A percentile compares a stretch with the other conserved stretches of the same genome.
Evolutionary conservation across 257 asterid species (phyloP).

Genomic region (Solanum clarkiae): DNA sequence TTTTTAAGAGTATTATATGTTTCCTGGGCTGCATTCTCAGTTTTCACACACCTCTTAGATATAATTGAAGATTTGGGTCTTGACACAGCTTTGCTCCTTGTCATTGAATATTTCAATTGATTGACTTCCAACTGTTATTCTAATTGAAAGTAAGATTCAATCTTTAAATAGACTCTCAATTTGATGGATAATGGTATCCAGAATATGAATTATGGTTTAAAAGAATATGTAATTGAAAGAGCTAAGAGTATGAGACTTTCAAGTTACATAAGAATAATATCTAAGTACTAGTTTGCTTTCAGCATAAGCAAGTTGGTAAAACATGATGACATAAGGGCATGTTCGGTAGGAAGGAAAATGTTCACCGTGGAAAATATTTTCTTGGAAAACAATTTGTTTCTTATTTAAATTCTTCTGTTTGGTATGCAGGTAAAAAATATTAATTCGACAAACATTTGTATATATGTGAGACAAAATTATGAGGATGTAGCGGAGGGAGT

Average conservation of each 20-base stretch:
- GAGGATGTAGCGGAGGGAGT: too few relatives aligned
- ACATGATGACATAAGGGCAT: not conserved
- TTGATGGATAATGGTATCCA: not conserved
- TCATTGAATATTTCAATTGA: not conserved
- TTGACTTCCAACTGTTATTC: not conserved
- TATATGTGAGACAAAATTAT: too few relatives aligned
- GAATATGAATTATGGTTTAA: not conserved
- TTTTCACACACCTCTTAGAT: not conserved
- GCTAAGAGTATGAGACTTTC: not conserved
- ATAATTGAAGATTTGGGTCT: not conserved
- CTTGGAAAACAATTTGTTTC: too few relatives aligned
- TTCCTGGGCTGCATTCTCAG: not conserved
- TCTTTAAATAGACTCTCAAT: not conserved
- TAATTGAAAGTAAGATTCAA: not conserved
- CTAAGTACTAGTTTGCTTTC: not conserved
- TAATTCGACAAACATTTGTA: too few relatives aligned
- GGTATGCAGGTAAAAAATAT: too few relatives aligned
- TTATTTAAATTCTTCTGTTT: too few relatives aligned
- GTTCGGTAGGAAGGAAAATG: too few relatives aligned
- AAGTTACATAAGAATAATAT: not conserved
- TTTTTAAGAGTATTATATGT: too few relatives aligned
- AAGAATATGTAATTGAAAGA: not conserved
- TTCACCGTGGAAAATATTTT: too few relatives aligned
- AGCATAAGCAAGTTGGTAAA: not conserved
- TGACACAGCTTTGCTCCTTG: not conserved